A percentile compares a stretch with the other conserved stretches of the same genome.
Evolutionary conservation across 192 early-diverging fungal genomes (phyloP).

Genomic region (Linderina pennispora): DNA sequence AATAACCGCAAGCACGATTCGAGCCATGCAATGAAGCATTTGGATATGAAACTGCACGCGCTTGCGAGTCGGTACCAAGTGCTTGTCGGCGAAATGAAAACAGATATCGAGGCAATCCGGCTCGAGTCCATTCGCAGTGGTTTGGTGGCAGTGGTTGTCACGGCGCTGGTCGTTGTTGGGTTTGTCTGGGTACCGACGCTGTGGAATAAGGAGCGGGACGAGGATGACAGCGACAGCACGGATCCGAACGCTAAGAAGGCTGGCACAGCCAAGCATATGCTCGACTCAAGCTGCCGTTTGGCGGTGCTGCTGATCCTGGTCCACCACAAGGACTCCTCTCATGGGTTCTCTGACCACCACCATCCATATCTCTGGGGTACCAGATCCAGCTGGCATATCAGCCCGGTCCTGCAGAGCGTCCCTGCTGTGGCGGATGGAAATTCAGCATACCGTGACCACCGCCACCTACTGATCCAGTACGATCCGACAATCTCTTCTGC

Average conservation of each 20-base stretch:
- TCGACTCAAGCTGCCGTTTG: too few species aligned
- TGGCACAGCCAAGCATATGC: too few species aligned
- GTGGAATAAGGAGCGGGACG: background rate
- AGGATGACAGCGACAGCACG: background rate
- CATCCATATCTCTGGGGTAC: too few species aligned
- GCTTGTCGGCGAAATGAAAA: conserved; percentile 74
- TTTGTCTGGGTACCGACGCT: conserved; percentile 35
- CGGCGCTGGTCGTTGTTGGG: conserved; percentile 18
- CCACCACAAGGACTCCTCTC: too few species aligned
- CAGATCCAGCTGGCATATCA: too few species aligned
- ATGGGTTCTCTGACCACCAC: too few species aligned
- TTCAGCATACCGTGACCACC: conserved; percentile 43
- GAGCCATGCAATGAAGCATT: conserved; percentile 67
- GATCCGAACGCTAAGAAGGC: too few species aligned
- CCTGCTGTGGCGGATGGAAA: too few species aligned
- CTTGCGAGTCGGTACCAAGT: conserved; percentile 82
- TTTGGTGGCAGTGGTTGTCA: conserved; percentile 44
- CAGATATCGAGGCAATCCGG: conserved; percentile 83
- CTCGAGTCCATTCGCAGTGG: conserved; percentile 76
- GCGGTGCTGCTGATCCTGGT: too few species aligned
- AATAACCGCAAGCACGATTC: conserved; percentile 85
- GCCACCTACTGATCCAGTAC: conserved; percentile 33
- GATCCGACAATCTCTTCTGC: conserved; percentile 23
- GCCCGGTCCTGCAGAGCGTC: too few species aligned
- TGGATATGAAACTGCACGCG: conserved; percentile 74